phyloP scores from a whole-genome alignment of 495 filamentous ascomycete genomes.

The Rusavskia elegans region DNA sequence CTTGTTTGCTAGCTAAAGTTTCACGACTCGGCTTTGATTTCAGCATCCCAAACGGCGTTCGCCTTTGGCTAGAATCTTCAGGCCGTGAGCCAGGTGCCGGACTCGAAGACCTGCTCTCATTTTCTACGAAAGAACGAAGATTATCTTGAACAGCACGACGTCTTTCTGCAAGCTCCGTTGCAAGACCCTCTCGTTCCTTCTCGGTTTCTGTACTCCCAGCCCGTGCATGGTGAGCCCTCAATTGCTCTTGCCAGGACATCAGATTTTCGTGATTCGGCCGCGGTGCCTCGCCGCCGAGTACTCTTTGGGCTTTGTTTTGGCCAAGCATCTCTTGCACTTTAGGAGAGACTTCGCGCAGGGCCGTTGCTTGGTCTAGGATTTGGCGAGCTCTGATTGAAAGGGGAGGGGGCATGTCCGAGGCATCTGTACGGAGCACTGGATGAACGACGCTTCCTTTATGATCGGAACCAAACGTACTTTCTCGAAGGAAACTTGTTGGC shows the following conservation, averaged over 20 bases:
- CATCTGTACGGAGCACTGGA: neutral
- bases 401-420: conserved; percentile 5
- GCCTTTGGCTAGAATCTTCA: conserved; percentile 25
- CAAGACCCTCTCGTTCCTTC: conserved; percentile 61
- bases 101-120: conserved; percentile 42
- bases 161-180: conserved; percentile 61
- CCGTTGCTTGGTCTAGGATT: conserved; percentile 18
- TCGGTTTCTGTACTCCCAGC: conserved; percentile 44
- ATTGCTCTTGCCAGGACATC: conserved; percentile 12
- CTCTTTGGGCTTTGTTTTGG: conserved; percentile 13
- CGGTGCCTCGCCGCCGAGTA: conserved; percentile 13
- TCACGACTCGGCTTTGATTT: conserved; percentile 51
- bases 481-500: conserved; percentile 11
- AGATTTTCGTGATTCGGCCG: conserved; percentile 4
- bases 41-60: conserved; percentile 51
- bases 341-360: conserved; percentile 16
- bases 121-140: conserved; percentile 54
- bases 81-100: conserved; percentile 29
- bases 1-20: conserved; percentile 32
- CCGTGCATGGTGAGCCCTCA: conserved; percentile 26
- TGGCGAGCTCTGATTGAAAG: conserved; percentile 17
- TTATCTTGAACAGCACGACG: conserved; percentile 68
- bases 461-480: conserved; percentile 37
- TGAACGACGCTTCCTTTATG: conserved; percentile 5
- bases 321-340: conserved; percentile 11